Conservation (phyloP, 768 basidiomycete genomes). For the Mrakia hoshinonis region DNA sequence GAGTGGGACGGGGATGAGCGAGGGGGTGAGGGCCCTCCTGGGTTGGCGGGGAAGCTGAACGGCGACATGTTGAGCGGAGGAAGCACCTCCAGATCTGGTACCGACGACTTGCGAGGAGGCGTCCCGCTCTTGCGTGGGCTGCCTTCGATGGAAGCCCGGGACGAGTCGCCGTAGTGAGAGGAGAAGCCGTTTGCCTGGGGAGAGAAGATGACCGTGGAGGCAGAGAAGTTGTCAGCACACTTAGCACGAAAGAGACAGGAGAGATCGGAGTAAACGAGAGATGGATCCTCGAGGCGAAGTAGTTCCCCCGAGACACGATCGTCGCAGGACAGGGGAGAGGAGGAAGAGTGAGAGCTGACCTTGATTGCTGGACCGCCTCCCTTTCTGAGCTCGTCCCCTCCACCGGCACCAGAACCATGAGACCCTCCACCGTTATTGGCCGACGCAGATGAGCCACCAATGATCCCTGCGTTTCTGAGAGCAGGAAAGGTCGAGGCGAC, state of each 20-base stretch:
- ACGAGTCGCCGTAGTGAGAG: not conserved
- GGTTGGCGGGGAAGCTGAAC: constrained; percentile 4
- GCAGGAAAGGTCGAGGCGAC: no score
- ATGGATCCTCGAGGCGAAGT: no score
- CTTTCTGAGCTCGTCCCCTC: not conserved
- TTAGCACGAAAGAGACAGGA: not conserved
- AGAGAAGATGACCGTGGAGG: not conserved
- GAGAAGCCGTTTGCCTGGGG: not conserved
- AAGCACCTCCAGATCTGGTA: not conserved
- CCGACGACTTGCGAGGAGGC: not conserved
- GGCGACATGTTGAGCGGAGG: constrained; percentile 4
- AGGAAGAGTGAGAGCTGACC: not conserved
- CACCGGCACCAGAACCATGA: not conserved
- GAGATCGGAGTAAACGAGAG: no score
- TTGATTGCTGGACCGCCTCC: not conserved
- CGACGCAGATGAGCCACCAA: not conserved
- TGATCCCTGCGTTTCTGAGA: no score
- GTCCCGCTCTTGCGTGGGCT: not conserved
- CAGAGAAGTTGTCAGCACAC: not conserved
- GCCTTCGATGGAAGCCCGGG: no score
- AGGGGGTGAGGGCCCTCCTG: not conserved
- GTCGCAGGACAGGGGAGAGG: not conserved
- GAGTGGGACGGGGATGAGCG: not conserved
- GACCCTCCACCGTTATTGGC: not conserved
- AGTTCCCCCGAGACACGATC: no score